Evolutionary conservation across 2,329 filamentous ascomycete genomes (phyloP).

Genomic region (Cordyceps farinosa): DNA sequence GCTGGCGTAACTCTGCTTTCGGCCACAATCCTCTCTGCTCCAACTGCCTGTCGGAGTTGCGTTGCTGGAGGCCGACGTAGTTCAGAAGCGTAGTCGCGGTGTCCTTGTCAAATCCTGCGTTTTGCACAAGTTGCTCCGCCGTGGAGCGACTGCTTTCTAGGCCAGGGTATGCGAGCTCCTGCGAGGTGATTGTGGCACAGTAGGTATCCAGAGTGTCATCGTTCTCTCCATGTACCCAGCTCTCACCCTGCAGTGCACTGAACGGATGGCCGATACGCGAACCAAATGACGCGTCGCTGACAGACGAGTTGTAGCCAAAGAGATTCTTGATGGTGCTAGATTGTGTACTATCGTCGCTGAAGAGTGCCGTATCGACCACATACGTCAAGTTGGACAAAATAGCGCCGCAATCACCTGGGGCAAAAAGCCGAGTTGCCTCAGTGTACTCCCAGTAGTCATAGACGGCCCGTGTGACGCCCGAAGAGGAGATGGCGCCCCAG

Average conservation of each 20-base stretch:
- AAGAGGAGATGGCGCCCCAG: conserved; percentile 76
- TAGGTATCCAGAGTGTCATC: conserved; percentile 42
- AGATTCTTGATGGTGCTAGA: conserved; percentile 44
- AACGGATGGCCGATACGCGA: conserved; percentile 40
- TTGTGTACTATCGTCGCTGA: conserved; percentile 32
- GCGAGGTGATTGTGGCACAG: conserved; percentile 45
- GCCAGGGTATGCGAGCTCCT: conserved; percentile 39
- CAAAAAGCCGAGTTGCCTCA: conserved; percentile 48
- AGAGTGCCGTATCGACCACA: conserved; percentile 49
- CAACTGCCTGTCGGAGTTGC: background rate
- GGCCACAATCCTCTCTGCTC: background rate
- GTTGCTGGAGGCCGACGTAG: conserved; percentile 39
- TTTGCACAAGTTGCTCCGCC: conserved; percentile 38
- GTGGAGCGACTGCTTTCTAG: conserved; percentile 34
- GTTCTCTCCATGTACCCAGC: conserved; percentile 51
- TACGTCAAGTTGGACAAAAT: conserved; percentile 57
- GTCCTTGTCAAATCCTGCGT: conserved; percentile 38
- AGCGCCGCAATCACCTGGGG: conserved; percentile 58
- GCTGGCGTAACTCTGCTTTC: background rate
- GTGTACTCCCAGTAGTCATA: conserved; percentile 69
- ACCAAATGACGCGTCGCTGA: conserved; percentile 40
- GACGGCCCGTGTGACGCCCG: conserved; percentile 73
- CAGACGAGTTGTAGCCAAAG: background rate
- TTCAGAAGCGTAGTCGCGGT: conserved; percentile 47
- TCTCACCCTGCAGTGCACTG: conserved; percentile 42